phyloP scores from a whole-genome alignment of 306 rosid species.

The Cicer chorassanicum region DNA sequence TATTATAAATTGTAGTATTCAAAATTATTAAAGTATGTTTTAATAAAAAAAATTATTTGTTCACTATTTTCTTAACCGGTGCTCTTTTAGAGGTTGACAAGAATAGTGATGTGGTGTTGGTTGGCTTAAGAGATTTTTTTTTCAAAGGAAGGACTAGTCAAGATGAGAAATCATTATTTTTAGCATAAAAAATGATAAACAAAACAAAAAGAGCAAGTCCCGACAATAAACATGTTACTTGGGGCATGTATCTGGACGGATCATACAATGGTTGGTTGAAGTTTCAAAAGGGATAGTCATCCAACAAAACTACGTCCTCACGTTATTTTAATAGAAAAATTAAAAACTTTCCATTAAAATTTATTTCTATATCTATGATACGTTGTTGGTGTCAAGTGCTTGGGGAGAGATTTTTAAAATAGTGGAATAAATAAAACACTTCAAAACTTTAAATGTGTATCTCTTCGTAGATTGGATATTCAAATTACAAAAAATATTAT shows the following conservation, averaged over 20 bases:
- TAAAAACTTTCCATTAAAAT: slow-evolving; percentile 6
- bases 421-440: too few relatives aligned
- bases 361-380: neutral
- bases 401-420: too few relatives aligned
- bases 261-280: slow-evolving; percentile 19
- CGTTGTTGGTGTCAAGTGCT: neutral
- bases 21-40: too few relatives aligned
- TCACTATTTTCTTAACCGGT: too few relatives aligned
- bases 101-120: too few relatives aligned
- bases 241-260: slow-evolving; percentile 35
- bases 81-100: too few relatives aligned
- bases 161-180: slow-evolving; percentile 4
- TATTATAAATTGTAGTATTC: too few relatives aligned
- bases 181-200: neutral
- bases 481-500: too few relatives aligned
- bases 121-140: too few relatives aligned
- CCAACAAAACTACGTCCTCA: neutral
- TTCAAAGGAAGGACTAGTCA: slow-evolving; percentile 24
- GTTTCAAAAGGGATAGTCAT: slow-evolving; percentile 28
- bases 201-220: slow-evolving; percentile 18
- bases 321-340: neutral
- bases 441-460: too few relatives aligned
- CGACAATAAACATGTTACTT: neutral
- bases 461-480: too few relatives aligned
- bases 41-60: too few relatives aligned